Conservation (phyloP, 225 moss, liverwort and hornwort species). For the Neckera pumila region DNA sequence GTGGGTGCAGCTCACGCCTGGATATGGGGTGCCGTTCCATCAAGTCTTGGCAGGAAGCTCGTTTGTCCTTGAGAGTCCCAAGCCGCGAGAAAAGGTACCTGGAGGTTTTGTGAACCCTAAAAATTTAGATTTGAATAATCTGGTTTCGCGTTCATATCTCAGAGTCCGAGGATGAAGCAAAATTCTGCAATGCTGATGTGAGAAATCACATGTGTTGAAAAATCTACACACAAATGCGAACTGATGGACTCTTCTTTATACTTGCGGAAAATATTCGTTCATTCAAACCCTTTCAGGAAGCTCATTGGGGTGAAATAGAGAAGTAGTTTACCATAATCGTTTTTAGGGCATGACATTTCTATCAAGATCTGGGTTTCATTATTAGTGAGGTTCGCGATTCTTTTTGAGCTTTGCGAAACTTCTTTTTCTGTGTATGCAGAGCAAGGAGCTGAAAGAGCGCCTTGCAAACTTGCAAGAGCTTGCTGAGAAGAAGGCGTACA, state of each 20-base stretch:
- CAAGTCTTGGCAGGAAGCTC: conserved; percentile 63
- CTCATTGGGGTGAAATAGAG: not conserved
- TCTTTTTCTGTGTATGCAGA: conserved; percentile 10
- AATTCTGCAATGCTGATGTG: conserved; percentile 41
- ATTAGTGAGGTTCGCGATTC: not conserved
- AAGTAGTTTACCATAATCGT: not conserved
- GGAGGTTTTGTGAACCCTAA: not conserved
- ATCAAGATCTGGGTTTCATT: not conserved
- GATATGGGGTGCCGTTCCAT: conserved; percentile 41
- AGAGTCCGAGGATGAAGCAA: conserved; percentile 11
- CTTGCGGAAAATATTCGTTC: not conserved
- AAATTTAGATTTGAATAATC: too few species aligned
- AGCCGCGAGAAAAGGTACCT: conserved; percentile 76
- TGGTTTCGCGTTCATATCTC: too few species aligned
- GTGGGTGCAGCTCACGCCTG: conserved; percentile 46
- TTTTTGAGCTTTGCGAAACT: not conserved
- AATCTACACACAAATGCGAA: conserved; percentile 6
- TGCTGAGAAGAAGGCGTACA: conserved; percentile 61
- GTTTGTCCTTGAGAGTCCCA: conserved; percentile 65
- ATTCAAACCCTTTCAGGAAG: not conserved
- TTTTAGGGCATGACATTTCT: not conserved
- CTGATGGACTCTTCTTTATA: not conserved
- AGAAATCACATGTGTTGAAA: not conserved
- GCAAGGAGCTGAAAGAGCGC: conserved; percentile 78
- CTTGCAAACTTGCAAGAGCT: conserved; percentile 61